Conservation (phyloP, 495 filamentous ascomycete genomes). For the Amorphotheca resinae region DNA sequence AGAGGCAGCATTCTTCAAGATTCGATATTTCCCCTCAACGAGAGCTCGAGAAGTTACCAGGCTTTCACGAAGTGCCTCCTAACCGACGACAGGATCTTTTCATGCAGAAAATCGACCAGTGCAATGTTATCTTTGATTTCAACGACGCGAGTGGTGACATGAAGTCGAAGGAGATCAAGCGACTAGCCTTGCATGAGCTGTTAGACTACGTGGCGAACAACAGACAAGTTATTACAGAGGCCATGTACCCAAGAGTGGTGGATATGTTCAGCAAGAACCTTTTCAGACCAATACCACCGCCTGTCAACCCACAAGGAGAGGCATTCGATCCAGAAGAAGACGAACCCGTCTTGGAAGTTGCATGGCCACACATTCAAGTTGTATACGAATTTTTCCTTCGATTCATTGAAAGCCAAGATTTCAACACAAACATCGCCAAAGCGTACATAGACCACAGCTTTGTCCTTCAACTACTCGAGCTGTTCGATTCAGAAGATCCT, state of each 20-base stretch:
- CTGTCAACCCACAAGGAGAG: slow-evolving; percentile 94
- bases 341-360: slow-evolving; percentile 94
- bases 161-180: slow-evolving; percentile 99
- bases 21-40: slow-evolving; percentile 96
- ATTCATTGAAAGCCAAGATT: slow-evolving; percentile 99
- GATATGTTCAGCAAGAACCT: slow-evolving; percentile 99
- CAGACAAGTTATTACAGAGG: slow-evolving; percentile 92
- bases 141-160: slow-evolving; percentile 97
- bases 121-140: slow-evolving; percentile 99
- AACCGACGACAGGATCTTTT: slow-evolving; percentile 94
- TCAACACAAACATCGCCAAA: slow-evolving; percentile 99
- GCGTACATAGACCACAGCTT: slow-evolving; percentile 97
- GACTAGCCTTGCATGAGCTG: slow-evolving; percentile 88
- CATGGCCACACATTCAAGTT: slow-evolving; percentile 98
- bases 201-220: slow-evolving; percentile 99
- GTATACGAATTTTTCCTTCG: slow-evolving; percentile 99
- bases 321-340: slow-evolving; percentile 99
- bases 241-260: slow-evolving; percentile 97
- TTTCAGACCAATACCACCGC: slow-evolving; percentile 92
- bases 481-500: slow-evolving; percentile 98
- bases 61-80: slow-evolving; percentile 97
- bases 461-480: slow-evolving; percentile 89
- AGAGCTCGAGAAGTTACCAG: slow-evolving; percentile 91
- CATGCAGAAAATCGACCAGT: slow-evolving; percentile 99
- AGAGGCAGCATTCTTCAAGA: slow-evolving; percentile 90